phyloP scores from a whole-genome alignment of 1,139 yeast species.

The Yamadazyma oceani region DNA sequence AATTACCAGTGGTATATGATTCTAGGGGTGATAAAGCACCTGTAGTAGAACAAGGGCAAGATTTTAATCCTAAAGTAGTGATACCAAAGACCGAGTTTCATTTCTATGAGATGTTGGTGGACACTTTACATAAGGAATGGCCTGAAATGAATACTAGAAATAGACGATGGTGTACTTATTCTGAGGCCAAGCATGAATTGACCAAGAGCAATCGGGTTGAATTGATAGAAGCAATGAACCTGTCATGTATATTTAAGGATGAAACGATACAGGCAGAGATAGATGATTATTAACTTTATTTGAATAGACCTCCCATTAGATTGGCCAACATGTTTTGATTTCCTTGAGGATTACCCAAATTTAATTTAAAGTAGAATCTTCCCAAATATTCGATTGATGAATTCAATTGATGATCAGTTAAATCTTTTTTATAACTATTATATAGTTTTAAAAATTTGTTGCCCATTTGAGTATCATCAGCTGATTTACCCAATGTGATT shows the following conservation, averaged over 20 bases:
- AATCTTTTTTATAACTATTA: constrained; percentile 32
- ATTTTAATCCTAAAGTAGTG: constrained; percentile 36
- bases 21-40: constrained; percentile 66
- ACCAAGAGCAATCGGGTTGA: constrained; percentile 64
- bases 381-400: constrained; percentile 52
- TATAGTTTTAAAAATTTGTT: constrained; percentile 56
- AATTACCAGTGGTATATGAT: constrained; percentile 69
- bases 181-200: constrained; percentile 71
- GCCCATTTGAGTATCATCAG: constrained; percentile 41
- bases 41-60: constrained; percentile 34
- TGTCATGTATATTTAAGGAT: constrained; percentile 47
- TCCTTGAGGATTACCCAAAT: constrained; percentile 53
- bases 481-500: constrained; percentile 53
- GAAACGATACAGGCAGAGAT: constrained; percentile 6
- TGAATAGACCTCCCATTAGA: constrained; percentile 79
- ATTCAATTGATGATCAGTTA: constrained; percentile 31
- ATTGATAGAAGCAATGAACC: constrained; percentile 61
- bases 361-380: constrained; percentile 38
- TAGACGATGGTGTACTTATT: constrained; percentile 73
- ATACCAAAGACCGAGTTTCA: constrained; percentile 80
- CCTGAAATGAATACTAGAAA: constrained; percentile 68
- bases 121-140: constrained; percentile 58
- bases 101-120: constrained; percentile 73
- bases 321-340: constrained; percentile 74
- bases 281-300: constrained; percentile 19